Evolutionary conservation across 2,329 filamentous ascomycete genomes (phyloP), one percentile per base, ranked within the genome.

Genomic region (Chaetomium globosum): DNA sequence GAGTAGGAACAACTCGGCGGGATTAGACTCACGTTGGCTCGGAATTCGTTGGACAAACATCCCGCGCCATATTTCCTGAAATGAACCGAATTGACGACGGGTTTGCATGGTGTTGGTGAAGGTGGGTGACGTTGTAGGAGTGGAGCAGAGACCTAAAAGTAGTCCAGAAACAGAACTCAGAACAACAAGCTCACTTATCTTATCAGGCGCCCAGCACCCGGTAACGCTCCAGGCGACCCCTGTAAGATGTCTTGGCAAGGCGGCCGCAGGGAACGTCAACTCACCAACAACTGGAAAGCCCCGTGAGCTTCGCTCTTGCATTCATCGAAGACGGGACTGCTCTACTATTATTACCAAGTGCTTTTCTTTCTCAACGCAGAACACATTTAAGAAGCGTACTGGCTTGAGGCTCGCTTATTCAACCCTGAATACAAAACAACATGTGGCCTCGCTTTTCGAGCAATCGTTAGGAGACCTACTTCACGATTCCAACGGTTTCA

Each of bases 21-120:
- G 46, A 23, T 26, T 12, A 56, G n/a, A 76, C 80, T 76, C 67
- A 83, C 82, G 82, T 79, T 59, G 81, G 80, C 71, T 83, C 82
- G 39, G 77, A 70, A 68, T 75, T 71, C 33, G 74, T 70, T 12
- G 80, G 79, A 68, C 81, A 83, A 54, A 75, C 75, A 64, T 80
- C 78, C 57, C 73, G 71, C 59, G 75, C 71, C 80, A 82, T 81
- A 48, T 65, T 72, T 55, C 48, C 46, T 58, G 26, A 31, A 31
- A 31, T 36, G 43, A 7, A 21, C 30, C 31, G 12, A 26, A 46
- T 28, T 10, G 26, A 9, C 30, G 23, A 26, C 6, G 30, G 6
- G n/a, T 43, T 57, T 31, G 62, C 58, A 48, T 61, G 43, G 52
- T n/a, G 16, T n/a, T 52, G 7, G 2, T 1, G 23, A 43, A 5